Evolutionary conservation across 495 filamentous ascomycete species (phyloP).

Genomic region (Gamarada debralockiae): DNA sequence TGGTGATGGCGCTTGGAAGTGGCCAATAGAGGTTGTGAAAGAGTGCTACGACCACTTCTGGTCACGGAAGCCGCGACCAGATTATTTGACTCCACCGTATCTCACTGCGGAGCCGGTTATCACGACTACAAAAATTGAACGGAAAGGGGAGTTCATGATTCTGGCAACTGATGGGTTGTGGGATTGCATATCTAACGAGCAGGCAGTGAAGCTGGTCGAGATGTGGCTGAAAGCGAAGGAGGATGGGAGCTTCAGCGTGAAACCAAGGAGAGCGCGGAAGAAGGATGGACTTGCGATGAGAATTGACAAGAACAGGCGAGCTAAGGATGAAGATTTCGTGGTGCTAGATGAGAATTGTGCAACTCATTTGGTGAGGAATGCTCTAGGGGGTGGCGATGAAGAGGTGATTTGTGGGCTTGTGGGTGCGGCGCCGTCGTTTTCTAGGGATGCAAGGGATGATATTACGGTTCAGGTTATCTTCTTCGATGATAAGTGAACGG

Average conservation of each 20-base stretch:
- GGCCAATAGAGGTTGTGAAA: slow-evolving; percentile 77
- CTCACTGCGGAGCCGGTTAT: slow-evolving; percentile 95
- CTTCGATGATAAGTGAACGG: too few species aligned
- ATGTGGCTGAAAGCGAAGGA: slow-evolving; percentile 87
- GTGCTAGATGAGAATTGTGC: slow-evolving; percentile 95
- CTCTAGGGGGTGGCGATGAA: slow-evolving; percentile 84
- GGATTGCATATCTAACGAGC: slow-evolving; percentile 99
- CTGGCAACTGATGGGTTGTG: slow-evolving; percentile 96
- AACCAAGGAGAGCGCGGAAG: slow-evolving; percentile 48
- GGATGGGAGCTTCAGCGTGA: slow-evolving; percentile 47
- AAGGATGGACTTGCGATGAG: slow-evolving; percentile 59
- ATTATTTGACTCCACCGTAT: slow-evolving; percentile 88
- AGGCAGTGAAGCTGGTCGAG: slow-evolving; percentile 92
- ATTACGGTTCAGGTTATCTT: slow-evolving; percentile 98
- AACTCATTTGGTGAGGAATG: slow-evolving; percentile 93
- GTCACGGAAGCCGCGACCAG: slow-evolving; percentile 63
- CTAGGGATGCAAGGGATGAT: slow-evolving; percentile 72
- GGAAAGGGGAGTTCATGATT: slow-evolving; percentile 90
- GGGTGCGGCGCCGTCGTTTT: slow-evolving; percentile 86
- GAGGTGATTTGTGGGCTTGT: slow-evolving; percentile 94
- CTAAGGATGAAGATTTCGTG: slow-evolving; percentile 66
- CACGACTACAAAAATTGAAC: slow-evolving; percentile 87
- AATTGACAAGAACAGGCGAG: slow-evolving; percentile 26
- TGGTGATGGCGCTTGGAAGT: slow-evolving; percentile 95
- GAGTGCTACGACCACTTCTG: slow-evolving; percentile 81